phyloP scores from a whole-genome alignment of 2,329 filamentous ascomycete species.

The Zarea fungicola region DNA sequence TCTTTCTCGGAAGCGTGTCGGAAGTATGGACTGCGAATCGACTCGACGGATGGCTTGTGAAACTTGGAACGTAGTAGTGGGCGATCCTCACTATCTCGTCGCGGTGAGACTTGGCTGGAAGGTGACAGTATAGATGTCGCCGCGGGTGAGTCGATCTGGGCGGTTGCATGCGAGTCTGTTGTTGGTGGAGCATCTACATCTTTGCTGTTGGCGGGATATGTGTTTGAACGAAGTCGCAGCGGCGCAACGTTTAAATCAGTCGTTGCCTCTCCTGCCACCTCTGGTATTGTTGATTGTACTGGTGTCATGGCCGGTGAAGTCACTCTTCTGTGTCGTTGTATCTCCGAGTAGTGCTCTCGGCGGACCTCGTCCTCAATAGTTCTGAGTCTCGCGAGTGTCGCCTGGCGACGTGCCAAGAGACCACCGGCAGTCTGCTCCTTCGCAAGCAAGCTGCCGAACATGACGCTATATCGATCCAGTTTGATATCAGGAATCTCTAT shows the following conservation, averaged over 20 bases:
- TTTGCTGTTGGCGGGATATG: background rate
- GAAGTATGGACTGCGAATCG: constrained; percentile 4
- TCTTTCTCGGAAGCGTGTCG: background rate
- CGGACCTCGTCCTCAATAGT: constrained; percentile 41
- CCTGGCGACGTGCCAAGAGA: constrained; percentile 53
- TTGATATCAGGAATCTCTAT: constrained; percentile 75
- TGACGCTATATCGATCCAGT: constrained; percentile 88
- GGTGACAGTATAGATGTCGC: background rate
- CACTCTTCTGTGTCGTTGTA: constrained; percentile 34
- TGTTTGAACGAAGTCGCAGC: constrained; percentile 4
- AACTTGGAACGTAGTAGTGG: constrained; percentile 8
- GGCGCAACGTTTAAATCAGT: constrained; percentile 3
- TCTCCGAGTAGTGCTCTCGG: constrained; percentile 31
- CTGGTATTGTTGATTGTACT: background rate
- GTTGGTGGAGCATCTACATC: background rate
- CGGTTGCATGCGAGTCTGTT: background rate
- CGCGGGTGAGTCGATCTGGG: background rate
- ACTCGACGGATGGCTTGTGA: constrained; percentile 9
- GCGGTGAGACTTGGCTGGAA: background rate
- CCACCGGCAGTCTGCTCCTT: constrained; percentile 25
- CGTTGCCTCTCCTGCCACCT: background rate
- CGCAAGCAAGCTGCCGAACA: constrained; percentile 76
- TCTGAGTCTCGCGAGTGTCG: constrained; percentile 53
- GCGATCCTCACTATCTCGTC: constrained; percentile 1
- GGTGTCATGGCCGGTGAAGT: constrained; percentile 38